These are phyloP conservation scores for Apiospora koreana DNA, from an alignment of 2,329 filamentous ascomycete genomes.

Conservation along the genomic window DNA sequence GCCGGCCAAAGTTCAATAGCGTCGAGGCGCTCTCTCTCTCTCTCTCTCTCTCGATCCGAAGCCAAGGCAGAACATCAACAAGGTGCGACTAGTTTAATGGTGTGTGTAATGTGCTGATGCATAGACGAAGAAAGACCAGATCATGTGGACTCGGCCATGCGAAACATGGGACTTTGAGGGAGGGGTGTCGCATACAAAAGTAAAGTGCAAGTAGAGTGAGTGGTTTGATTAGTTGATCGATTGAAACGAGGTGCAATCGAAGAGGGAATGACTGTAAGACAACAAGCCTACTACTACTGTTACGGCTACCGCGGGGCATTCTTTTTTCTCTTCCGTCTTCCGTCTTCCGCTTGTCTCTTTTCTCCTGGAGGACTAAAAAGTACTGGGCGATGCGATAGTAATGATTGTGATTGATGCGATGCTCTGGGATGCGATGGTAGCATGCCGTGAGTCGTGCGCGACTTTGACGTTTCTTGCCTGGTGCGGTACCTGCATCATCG, in stretches of 20 bases:
- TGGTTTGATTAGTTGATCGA: background rate
- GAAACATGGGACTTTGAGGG: slow-evolving; percentile 3
- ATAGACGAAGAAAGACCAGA: background rate
- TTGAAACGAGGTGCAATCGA: background rate
- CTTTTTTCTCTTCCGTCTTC: background rate
- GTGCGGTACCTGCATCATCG: slow-evolving; percentile 1
- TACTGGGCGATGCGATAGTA: background rate
- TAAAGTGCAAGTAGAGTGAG: background rate
- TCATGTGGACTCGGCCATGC: slow-evolving; percentile 3
- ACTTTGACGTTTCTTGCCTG: slow-evolving; percentile 1
- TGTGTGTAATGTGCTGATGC: background rate
- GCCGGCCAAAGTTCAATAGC: background rate
- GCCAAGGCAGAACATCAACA: slow-evolving; percentile 1
- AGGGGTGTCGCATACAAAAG: slow-evolving; percentile 1
- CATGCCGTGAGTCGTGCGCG: background rate
- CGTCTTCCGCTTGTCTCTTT: background rate
- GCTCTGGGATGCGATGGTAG: background rate
- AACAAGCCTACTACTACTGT: background rate
- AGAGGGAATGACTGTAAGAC: slow-evolving; percentile 4
- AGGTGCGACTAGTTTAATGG: slow-evolving; percentile 7
- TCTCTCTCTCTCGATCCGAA: background rate
- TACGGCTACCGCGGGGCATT: background rate
- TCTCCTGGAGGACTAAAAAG: background rate
- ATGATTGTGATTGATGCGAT: background rate
- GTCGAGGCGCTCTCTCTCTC: background rate